Evolutionary conservation across 805 yeast genomes (phyloP), one percentile per base, ranked within the genome.

Genomic region (Scheffersomyces stipitis): DNA sequence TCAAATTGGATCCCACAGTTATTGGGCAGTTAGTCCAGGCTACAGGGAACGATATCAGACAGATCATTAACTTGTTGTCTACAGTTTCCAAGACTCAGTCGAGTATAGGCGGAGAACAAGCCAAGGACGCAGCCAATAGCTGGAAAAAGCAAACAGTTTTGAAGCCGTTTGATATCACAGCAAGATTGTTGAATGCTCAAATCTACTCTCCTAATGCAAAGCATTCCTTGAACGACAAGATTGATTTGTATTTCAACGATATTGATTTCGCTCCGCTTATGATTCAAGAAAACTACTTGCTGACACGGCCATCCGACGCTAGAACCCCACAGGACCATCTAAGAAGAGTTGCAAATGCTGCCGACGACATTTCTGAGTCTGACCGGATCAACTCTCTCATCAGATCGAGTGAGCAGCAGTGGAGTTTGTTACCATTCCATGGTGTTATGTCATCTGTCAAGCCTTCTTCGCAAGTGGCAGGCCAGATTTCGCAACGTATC

Each of bases 81-180:
- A 85, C 96, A 0, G 91, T 84, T 22, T 78, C 96, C 1, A 77
- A 77, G 40, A 86, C 96, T 0, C 79, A 81, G 31, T 80, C 78
- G 39, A 56, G 60, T 10, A 75, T 93, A 54, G 79, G 79, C 29
- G 75, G 73, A 41, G 76, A 70, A n/a, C 78, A 85, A 44, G 72
- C 86, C n/a, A 70, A 72, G 38, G 73, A 75, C 28, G 75, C 87
- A 22, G 64, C 84, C 4, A 68, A 73, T 37, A 68, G 82, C 8
- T 91, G 96, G 96, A 83, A 87, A 55, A 93, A 93, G 61, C 90
- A 89, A 55, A 78, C 86, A n/a, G 78, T 88, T 13, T 69, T 93
- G 49, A 88, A 90, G 57, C 96, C 97, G 4, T 93, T 91, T 65
- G 99, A 91, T 54, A 86, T 93, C 42, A 76, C 85, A 1, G 83